Percentiles rank a stretch among this genome's conserved stretches.
phyloP scores from a whole-genome alignment of 2,329 filamentous ascomycete genomes.

The Alternaria burnsii region DNA sequence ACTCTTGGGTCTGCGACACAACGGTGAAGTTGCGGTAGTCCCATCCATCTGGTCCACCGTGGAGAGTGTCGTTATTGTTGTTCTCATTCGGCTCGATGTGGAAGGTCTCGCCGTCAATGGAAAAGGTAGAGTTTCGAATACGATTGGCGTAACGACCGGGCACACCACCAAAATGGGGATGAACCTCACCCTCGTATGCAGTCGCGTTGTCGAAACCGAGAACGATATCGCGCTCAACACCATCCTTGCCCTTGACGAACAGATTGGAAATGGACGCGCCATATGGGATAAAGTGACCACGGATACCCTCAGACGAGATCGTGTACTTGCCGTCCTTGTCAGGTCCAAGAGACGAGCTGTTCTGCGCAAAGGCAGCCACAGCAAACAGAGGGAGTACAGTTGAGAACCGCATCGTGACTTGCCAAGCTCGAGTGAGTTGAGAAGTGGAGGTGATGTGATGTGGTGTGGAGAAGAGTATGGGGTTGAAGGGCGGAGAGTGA shows the following conservation, averaged over 20 bases:
- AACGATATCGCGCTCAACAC: constrained; percentile 74
- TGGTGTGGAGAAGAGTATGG: constrained; percentile 21
- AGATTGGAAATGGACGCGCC: constrained; percentile 77
- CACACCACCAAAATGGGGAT: constrained; percentile 76
- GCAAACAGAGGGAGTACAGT: constrained; percentile 34
- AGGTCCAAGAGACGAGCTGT: constrained; percentile 35
- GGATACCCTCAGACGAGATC: constrained; percentile 71
- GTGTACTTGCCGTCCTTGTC: constrained; percentile 70
- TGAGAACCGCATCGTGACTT: constrained; percentile 39
- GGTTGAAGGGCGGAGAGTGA: constrained; percentile 14
- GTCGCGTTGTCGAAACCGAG: constrained; percentile 79
- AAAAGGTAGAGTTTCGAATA: constrained; percentile 79
- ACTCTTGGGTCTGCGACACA: constrained; percentile 69
- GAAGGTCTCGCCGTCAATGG: constrained; percentile 69
- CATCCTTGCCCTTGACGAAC: constrained; percentile 73
- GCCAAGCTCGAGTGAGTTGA: constrained; percentile 24
- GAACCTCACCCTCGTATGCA: constrained; percentile 72
- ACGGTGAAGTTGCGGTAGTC: constrained; percentile 81
- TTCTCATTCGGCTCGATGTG: constrained; percentile 68
- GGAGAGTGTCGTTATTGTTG: constrained; percentile 67
- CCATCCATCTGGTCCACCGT: constrained; percentile 76
- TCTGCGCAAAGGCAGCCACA: constrained; percentile 40
- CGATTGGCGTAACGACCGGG: constrained; percentile 83
- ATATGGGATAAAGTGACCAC: constrained; percentile 76
- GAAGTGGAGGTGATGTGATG: constrained; percentile 27